Evolutionary conservation across 805 yeast species (phyloP).

Genomic region (Priceomyces haplophilus): DNA sequence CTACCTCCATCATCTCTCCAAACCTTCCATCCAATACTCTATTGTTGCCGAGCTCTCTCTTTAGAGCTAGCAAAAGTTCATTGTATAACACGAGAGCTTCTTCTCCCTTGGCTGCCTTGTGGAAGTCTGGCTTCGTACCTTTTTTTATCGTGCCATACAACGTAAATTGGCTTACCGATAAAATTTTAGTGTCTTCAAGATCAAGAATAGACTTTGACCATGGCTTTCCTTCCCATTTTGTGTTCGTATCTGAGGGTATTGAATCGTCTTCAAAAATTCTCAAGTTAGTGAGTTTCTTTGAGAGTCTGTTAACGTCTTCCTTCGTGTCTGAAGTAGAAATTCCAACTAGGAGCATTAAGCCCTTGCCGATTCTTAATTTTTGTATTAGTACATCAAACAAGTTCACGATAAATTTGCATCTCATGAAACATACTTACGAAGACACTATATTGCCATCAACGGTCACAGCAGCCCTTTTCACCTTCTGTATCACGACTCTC

Average conservation of each 20-base stretch:
- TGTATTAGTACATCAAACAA: neutral
- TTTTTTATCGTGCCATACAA: constrained; percentile 80
- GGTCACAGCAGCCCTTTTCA: constrained; percentile 82
- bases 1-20: constrained; percentile 98
- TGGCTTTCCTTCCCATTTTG: constrained; percentile 53
- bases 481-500: constrained; percentile 91
- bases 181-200: constrained; percentile 67
- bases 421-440: constrained; percentile 30
- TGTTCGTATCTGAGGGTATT: constrained; percentile 43
- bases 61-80: constrained; percentile 47
- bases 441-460: constrained; percentile 74
- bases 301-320: constrained; percentile 67
- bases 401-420: neutral
- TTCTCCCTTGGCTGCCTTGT: constrained; percentile 81
- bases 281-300: constrained; percentile 62
- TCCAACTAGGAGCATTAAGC: constrained; percentile 81
- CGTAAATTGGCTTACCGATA: constrained; percentile 92
- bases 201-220: constrained; percentile 69
- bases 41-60: constrained; percentile 50
- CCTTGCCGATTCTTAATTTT: constrained; percentile 50
- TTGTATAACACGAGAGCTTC: constrained; percentile 51
- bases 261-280: constrained; percentile 69
- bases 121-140: constrained; percentile 95
- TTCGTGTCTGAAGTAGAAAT: constrained; percentile 72
- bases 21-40: constrained; percentile 84